Percentiles rank a stretch among this genome's conserved stretches.
These are phyloP conservation scores for Trichoderma atroviride DNA, from an alignment of 2,329 filamentous ascomycete species.

Conservation along the genomic window DNA sequence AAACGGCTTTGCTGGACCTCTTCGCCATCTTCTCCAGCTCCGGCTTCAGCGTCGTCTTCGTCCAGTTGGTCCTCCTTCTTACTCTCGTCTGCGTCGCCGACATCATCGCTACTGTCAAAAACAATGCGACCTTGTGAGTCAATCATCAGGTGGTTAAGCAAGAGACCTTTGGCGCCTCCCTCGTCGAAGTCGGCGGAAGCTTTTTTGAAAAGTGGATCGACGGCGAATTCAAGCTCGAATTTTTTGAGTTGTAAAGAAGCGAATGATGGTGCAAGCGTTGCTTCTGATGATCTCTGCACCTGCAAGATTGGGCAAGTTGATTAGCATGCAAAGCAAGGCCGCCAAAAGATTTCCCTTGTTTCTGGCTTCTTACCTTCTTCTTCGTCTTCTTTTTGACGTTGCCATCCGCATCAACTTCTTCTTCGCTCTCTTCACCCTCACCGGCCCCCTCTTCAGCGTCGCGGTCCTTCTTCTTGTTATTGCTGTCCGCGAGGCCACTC, in stretches of 20 bases:
- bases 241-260: conserved; percentile 91
- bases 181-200: conserved; percentile 98
- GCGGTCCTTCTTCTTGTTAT: conserved; percentile 71
- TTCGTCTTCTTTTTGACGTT: conserved; percentile 64
- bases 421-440: conserved; percentile 66
- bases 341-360: not conserved
- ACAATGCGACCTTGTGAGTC: conserved; percentile 91
- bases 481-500: conserved; percentile 88
- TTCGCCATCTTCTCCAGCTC: conserved; percentile 40
- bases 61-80: conserved; percentile 45
- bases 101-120: conserved; percentile 96
- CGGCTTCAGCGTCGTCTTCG: conserved; percentile 44
- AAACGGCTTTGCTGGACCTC: conserved; percentile 36
- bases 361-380: conserved; percentile 64
- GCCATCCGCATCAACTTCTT: conserved; percentile 66
- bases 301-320: conserved; percentile 32
- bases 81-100: conserved; percentile 51
- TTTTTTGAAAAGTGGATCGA: conserved; percentile 99
- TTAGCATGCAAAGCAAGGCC: conserved; percentile 3
- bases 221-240: conserved; percentile 93
- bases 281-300: conserved; percentile 80
- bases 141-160: conserved; percentile 96
- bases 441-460: conserved; percentile 67
- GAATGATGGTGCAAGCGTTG: conserved; percentile 89
- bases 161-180: conserved; percentile 90